Base-by-base conservation (phyloP, 805 yeast species). In the Zygoascus bituminiphila region DNA sequence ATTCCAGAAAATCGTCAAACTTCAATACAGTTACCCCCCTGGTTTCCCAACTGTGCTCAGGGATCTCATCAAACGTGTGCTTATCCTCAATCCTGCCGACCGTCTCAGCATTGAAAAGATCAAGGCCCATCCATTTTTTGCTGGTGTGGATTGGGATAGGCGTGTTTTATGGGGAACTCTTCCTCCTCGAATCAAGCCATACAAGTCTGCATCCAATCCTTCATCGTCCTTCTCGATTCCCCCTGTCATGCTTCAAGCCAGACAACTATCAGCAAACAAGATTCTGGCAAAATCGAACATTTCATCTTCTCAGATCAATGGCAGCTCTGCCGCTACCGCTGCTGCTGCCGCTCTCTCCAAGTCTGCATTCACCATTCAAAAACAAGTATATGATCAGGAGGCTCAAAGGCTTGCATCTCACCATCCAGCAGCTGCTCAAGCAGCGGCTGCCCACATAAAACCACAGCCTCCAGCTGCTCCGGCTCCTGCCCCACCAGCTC, bases 1-100 rank as follows among this genome's bases (percentile, higher is more conserved):
- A 0, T 88, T 88, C 67, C 95, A 88, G 61, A 84, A 85, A 60
- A 93, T 93, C 59, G 86, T 89, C 44, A 76, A 76, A 41, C 71
- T 84, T 29, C 85, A 87, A 49, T 93, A 83, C 62, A 66, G 76
- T 17, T 87, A 84, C 69, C 85, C 85, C 4, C 72, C 76, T 61
- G 76, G 81, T 65, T 70, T 80, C 69, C 81, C 96, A 58, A 64
- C 74, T 36, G 60, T 68, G 49, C 74, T 88, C 1, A 75, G 84
- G 40, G 84, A 84, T 56, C 67, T 93, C 47, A 79, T 89, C 42
- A 69, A 75, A 45, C 76, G 75, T 25, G 71, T 93, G 19, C 69
- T 93, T 47, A 81, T 79, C 2, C 62, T 82, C n/a, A 81, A 86
- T 51, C 94, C 96, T 0, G 69, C 75, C 1, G 72, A 75, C 46